Base-by-base conservation (phyloP, 2,329 filamentous ascomycete species). In the Ciborinia camelliae region DNA sequence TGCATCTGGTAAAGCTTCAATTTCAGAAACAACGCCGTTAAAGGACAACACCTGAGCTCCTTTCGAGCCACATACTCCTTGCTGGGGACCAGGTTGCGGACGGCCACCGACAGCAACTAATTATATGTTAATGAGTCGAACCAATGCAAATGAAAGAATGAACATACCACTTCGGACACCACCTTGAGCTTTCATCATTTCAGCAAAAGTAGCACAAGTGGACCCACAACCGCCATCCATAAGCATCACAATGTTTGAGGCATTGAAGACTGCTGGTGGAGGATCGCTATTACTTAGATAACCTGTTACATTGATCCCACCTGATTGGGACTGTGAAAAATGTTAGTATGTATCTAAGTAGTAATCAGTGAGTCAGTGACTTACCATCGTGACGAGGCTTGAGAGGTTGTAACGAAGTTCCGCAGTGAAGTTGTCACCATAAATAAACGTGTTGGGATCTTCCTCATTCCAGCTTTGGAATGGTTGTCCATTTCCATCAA, bases 1-100 rank as follows among this genome's bases (percentile, higher is more conserved):
- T 20, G 62, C 62, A n/a, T 59, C 35, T 28, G 43, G 43, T 10
- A 63, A 43, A 35, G 26, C 28, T 28, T 50, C 10, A n/a, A 63
- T 23, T 1, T 58, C 20, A 20, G 23, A 47, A n/a, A n/a, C 41
- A 18, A 63, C 14, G 20, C 5, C 28, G 7, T 18, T 26, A 14
- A 41, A 63, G 20, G 20, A 43, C 12, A 50, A 18, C 7, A 63
- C 18, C 65, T 81, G 79, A 0, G 77, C 76, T 48, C 87, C 87
- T 71, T 87, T 85, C 48, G 84, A 82, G 23, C 87, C 87, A 20
- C 86, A 85, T n/a, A 88, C 79, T 5, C 80, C 81, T 76, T 89
- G 85, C 77, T 88, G 89, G 1, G 82, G 81, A 0, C 75, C 76
- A 1, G 78, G 71, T 18, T 77, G 76, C 0, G 86, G 82, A 0